Conservation (phyloP, 2,329 filamentous ascomycete genomes). For the Ophiostoma sp. region DNA sequence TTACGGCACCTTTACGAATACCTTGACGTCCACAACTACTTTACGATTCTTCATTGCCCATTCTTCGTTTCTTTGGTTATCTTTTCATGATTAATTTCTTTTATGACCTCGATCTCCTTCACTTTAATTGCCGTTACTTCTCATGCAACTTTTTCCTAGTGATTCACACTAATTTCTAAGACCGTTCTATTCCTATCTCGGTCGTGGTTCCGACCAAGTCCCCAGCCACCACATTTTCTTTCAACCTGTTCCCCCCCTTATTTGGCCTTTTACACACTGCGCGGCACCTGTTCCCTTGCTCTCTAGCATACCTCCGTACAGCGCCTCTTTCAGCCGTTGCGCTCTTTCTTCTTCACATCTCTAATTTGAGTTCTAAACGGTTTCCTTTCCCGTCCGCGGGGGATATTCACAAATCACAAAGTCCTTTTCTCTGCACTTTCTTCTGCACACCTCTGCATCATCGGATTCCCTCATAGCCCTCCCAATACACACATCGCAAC, state of each 20-base stretch:
- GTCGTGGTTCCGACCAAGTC: slow-evolving; percentile 12
- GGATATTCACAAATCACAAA: not conserved
- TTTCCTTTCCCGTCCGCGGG: slow-evolving; percentile 10
- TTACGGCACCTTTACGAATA: slow-evolving; percentile 5
- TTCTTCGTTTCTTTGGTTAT: not conserved
- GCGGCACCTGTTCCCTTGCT: not conserved
- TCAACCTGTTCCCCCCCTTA: slow-evolving; percentile 7
- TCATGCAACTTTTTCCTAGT: slow-evolving; percentile 8
- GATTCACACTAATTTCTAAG: slow-evolving; percentile 4
- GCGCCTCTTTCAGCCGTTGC: slow-evolving; percentile 17
- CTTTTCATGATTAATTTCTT: not conserved
- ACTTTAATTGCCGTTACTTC: not conserved
- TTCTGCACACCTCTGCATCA: too few species aligned
- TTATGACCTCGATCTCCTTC: not conserved
- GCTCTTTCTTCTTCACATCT: slow-evolving; percentile 10
- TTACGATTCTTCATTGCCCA: not conserved
- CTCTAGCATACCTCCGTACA: slow-evolving; percentile 15
- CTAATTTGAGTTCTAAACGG: slow-evolving; percentile 9
- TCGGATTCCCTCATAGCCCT: not conserved
- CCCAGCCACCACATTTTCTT: slow-evolving; percentile 27
- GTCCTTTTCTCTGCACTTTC: not conserved
- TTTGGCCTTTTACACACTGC: slow-evolving; percentile 13
- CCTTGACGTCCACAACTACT: not conserved
- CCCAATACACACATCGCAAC: not conserved
- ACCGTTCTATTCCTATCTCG: slow-evolving; percentile 13